Evolutionary conservation across 768 basidiomycete genomes (phyloP), one percentile per base, ranked within the genome.

Genomic region (Boletus reticulatus): DNA sequence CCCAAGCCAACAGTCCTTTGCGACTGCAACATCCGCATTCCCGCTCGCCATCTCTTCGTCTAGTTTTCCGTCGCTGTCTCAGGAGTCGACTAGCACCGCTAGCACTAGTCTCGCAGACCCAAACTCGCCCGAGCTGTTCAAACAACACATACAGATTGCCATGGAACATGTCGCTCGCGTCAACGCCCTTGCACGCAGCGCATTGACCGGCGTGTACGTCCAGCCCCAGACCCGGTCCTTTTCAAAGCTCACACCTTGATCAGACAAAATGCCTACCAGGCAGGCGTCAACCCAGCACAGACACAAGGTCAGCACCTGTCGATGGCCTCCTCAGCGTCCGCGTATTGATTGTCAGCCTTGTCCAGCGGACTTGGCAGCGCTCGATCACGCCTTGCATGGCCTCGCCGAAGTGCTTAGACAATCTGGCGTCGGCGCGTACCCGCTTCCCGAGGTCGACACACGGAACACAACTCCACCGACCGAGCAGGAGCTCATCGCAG

Each of bases 361-460:
- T 13, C 4, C 51, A 83, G 85, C 76, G 24, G 75, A 84, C 57
- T 67, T 86, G 48, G 66, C 66, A 0, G 67, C 78, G 0, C 76
- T 88, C n/a, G 80, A 80, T 50, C 80, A 83, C 59, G 72, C 76
- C 16, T 58, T 86, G 1, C 70, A 75, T 13, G 50, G 70, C 1
- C 72, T 86, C 11, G 69, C 75, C 5, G 79, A 84, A 11, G 57
- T 78, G 31, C 71, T 88, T 57, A 76, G 80, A 2, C 76, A 81
- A 49, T 79, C 81, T 0, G 87, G 87, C 20, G 78, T 88, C 17
- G 88, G 87, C 3, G 85, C 83, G 2, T 76, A 86, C 45, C 86
- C 87, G 1, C 58, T 84, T 11, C 67, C 80, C 5, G 71, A 73
- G 1, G 43, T 62, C 20, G 59, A 61, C 12, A 55, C 59, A 37